Percentiles rank a stretch among this genome's conserved stretches.
phyloP scores from a whole-genome alignment of 2,329 filamentous ascomycete genomes.

The Exophiala sideris region DNA sequence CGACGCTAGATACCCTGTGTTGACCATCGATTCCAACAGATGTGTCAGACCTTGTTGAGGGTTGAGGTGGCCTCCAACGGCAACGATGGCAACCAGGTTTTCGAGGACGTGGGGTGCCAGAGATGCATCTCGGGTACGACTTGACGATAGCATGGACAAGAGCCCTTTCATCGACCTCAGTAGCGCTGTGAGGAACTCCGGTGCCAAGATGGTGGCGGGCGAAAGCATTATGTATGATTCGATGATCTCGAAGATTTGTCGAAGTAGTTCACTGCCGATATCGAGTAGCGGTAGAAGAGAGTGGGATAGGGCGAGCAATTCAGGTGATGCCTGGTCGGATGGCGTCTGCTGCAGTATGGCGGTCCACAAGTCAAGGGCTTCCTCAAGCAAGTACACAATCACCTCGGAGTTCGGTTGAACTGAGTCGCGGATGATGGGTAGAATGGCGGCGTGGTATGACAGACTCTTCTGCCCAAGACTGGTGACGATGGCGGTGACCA shows the following conservation, averaged over 20 bases:
- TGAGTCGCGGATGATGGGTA: slow-evolving; percentile 78
- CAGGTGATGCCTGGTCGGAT: slow-evolving; percentile 55
- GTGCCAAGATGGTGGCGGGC: slow-evolving; percentile 42
- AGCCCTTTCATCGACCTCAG: slow-evolving; percentile 34
- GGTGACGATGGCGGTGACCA: slow-evolving; percentile 79
- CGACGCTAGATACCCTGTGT: slow-evolving; percentile 22
- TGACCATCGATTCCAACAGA: slow-evolving; percentile 53
- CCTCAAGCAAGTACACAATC: slow-evolving; percentile 81
- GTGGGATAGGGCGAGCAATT: slow-evolving; percentile 62
- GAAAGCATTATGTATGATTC: slow-evolving; percentile 70
- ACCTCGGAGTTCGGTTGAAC: slow-evolving; percentile 70
- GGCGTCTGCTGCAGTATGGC: slow-evolving; percentile 67
- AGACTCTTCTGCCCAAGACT: slow-evolving; percentile 77
- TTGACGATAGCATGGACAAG: slow-evolving; percentile 24
- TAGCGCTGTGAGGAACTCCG: slow-evolving; percentile 40
- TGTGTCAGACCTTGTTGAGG: slow-evolving; percentile 42
- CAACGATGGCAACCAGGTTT: slow-evolving; percentile 34
- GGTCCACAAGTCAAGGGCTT: slow-evolving; percentile 85
- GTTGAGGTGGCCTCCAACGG: slow-evolving; percentile 28
- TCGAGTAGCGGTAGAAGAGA: slow-evolving; percentile 64
- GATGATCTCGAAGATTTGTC: slow-evolving; percentile 60
- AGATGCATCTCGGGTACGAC: slow-evolving; percentile 33
- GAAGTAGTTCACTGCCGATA: slow-evolving; percentile 61
- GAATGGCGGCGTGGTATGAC: slow-evolving; percentile 72
- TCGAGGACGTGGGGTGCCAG: slow-evolving; percentile 38